Evolutionary conservation across 768 basidiomycete genomes (phyloP).

Genomic region (Termitomyces sp.): DNA sequence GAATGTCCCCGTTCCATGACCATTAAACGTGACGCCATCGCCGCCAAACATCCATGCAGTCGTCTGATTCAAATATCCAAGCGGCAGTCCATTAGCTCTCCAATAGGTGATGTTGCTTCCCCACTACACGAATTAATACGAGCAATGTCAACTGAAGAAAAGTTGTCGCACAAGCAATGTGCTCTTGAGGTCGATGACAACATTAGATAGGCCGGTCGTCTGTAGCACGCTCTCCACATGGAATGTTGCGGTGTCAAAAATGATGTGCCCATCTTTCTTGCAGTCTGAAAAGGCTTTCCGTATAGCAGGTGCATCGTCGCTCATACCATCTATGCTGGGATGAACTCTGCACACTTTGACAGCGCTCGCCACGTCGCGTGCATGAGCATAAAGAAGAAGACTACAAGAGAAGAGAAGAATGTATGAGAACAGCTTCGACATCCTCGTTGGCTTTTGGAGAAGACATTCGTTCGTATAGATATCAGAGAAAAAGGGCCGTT

Average conservation of each 20-base stretch:
- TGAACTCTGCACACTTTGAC: conserved; percentile 14
- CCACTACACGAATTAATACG: conserved; percentile 15
- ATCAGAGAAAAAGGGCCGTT: too few species aligned
- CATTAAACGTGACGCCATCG: conserved; percentile 21
- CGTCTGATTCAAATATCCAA: conserved; percentile 32
- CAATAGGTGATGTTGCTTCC: conserved; percentile 33
- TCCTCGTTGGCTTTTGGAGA: too few species aligned
- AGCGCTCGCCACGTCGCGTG: neutral
- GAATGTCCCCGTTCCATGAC: conserved; percentile 31
- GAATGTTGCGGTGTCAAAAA: conserved; percentile 26
- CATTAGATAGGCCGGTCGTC: conserved; percentile 26
- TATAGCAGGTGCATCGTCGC: conserved; percentile 22
- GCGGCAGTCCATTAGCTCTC: conserved; percentile 25
- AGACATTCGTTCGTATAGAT: too few species aligned
- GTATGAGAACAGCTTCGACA: too few species aligned
- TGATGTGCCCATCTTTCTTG: conserved; percentile 15
- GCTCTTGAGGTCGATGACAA: conserved; percentile 27
- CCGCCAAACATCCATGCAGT: conserved; percentile 34
- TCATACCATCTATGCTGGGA: conserved; percentile 16
- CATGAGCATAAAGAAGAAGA: neutral
- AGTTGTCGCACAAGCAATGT: conserved; percentile 27
- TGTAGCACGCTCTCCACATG: conserved; percentile 27
- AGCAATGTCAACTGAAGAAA: neutral
- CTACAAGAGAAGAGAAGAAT: neutral
- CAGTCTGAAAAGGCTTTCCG: conserved; percentile 14